These are phyloP conservation scores for Nakazawaea ambrosiae DNA, from an alignment of 805 yeast species.

Conservation along the genomic window DNA sequence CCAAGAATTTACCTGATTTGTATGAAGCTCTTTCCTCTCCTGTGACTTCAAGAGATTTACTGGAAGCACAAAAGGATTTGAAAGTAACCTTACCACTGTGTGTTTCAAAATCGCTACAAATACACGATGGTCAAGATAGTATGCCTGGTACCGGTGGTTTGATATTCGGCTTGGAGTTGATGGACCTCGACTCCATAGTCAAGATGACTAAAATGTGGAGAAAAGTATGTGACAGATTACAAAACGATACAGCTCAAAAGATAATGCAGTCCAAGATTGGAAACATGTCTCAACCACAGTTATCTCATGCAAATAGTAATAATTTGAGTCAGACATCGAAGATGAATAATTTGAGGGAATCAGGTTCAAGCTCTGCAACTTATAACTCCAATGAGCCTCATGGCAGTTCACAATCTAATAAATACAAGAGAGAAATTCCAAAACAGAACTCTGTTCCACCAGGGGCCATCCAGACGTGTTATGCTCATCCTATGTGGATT, in stretches of 20 bases:
- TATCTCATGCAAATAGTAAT: constrained; percentile 15
- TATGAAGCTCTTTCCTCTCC: constrained; percentile 62
- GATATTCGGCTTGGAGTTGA: constrained; percentile 67
- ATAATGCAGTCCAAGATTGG: constrained; percentile 11
- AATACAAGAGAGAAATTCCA: constrained; percentile 35
- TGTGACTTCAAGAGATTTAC: constrained; percentile 67
- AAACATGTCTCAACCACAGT: constrained; percentile 13
- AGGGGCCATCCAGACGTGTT: constrained; percentile 56
- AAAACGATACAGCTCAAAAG: constrained; percentile 16
- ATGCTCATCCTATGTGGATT: constrained; percentile 83
- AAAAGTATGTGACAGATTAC: constrained; percentile 46
- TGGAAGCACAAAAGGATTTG: constrained; percentile 73
- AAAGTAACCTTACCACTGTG: constrained; percentile 65
- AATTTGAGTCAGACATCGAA: constrained; percentile 6
- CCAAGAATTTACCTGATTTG: constrained; percentile 61
- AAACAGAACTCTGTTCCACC: constrained; percentile 65
- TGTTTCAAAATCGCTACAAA: constrained; percentile 60
- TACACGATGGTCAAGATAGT: constrained; percentile 85
- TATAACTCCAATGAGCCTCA: background rate
- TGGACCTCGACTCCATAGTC: constrained; percentile 71
- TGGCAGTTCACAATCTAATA: background rate
- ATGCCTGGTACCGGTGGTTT: constrained; percentile 65
- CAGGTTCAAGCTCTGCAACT: background rate
- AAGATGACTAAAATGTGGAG: constrained; percentile 82
- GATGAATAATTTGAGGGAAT: constrained; percentile 2